A percentile compares a stretch with the other conserved stretches of the same genome.
phyloP scores from a whole-genome alignment of 306 rosid species.

The Lathyrus oleraceus region DNA sequence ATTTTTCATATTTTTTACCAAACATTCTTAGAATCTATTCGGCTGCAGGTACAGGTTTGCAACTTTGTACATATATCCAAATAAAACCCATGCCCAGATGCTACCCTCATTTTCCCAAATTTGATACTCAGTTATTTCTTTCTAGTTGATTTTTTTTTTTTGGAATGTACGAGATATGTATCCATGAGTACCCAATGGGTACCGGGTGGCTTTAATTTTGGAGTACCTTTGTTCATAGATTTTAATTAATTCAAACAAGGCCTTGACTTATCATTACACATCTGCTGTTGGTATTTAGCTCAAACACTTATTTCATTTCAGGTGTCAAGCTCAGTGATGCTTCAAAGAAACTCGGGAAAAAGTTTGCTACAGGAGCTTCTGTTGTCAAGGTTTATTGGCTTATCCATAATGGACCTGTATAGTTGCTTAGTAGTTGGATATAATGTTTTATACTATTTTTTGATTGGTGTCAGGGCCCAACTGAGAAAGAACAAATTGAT shows the following conservation, averaged over 20 bases:
- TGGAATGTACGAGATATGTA: background rate
- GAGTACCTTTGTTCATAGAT: background rate
- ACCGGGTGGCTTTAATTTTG: background rate
- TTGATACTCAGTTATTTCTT: background rate
- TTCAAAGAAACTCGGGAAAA: conserved; percentile 97
- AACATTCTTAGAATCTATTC: background rate
- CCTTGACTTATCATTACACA: conserved; percentile 5
- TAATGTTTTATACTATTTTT: conserved; percentile 32
- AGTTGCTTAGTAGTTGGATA: conserved; percentile 24
- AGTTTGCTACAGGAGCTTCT: conserved; percentile 99
- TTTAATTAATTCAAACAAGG: background rate
- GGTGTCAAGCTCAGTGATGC: conserved; percentile 99
- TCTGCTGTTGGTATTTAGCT: conserved; percentile 3
- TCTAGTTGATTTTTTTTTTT: background rate
- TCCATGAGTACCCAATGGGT: background rate
- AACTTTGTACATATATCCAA: too few relatives aligned
- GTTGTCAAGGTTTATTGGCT: conserved; percentile 78
- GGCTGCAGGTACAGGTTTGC: background rate
- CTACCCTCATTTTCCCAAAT: background rate
- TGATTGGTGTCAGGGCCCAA: conserved; percentile 79
- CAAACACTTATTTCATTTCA: conserved; percentile 36
- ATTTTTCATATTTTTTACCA: background rate
- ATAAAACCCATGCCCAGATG: background rate
- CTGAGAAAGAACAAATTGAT: conserved; percentile 97
- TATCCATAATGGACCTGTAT: conserved; percentile 5